A percentile compares a stretch with the other conserved stretches of the same genome.
Conservation (phyloP, 179 eudicot species). For the Vitellaria paradoxa region DNA sequence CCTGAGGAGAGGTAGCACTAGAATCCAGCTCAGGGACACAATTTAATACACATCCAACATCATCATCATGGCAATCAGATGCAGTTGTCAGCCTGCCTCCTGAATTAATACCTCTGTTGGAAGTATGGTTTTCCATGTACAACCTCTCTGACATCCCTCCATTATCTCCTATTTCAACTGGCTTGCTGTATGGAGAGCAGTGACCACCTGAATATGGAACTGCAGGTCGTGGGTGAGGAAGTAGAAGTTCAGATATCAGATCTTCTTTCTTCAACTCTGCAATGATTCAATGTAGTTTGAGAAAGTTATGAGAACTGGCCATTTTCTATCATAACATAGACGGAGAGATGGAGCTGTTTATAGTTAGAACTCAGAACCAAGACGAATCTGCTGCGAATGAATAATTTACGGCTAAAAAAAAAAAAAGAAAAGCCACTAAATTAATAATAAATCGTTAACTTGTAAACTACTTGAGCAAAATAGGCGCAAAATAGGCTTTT, state of each 20-base stretch:
- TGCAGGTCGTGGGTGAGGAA: constrained; percentile 47
- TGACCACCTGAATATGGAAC: constrained; percentile 30
- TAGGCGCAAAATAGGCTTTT: too few relatives aligned
- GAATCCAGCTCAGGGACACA: constrained; percentile 31
- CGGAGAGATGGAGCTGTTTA: neutral
- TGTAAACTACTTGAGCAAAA: neutral
- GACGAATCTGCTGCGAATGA: neutral
- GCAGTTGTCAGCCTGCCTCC: constrained; percentile 31
- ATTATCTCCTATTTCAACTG: constrained; percentile 25
- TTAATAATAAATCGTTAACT: neutral
- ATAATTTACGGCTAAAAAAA: neutral
- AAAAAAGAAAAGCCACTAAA: neutral
- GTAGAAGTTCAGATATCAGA: constrained; percentile 66
- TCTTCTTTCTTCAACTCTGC: constrained; percentile 78
- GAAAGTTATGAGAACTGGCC: neutral
- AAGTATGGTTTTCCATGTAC: constrained; percentile 30
- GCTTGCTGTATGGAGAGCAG: constrained; percentile 32
- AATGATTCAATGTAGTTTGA: constrained; percentile 5
- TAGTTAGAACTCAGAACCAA: too few relatives aligned
- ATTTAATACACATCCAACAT: constrained; percentile 24
- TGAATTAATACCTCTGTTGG: constrained; percentile 30
- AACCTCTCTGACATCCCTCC: constrained; percentile 29
- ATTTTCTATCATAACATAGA: neutral
- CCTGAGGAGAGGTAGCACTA: constrained; percentile 49
- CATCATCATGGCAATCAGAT: constrained; percentile 25